A percentile compares a stretch with the other conserved stretches of the same genome.
phyloP scores from a whole-genome alignment of 1,284 basidiomycete genomes.

The Testicularia cyperi region DNA sequence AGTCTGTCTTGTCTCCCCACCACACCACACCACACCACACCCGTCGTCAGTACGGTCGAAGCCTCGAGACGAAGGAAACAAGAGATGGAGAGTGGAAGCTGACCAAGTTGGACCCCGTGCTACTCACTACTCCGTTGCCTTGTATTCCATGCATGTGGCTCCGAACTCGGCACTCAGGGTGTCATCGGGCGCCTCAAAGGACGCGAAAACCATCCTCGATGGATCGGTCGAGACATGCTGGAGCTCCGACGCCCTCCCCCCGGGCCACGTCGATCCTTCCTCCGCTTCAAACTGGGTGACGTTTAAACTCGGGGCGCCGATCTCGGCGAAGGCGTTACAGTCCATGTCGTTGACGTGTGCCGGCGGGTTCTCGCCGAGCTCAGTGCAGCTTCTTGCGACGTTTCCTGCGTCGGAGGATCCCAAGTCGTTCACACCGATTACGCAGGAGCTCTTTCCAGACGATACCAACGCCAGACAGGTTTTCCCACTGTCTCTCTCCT shows the following conservation, averaged over 20 bases:
- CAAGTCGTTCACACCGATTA: slow-evolving; percentile 6
- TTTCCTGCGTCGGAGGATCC: slow-evolving; percentile 7
- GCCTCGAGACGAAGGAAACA: too few relatives aligned
- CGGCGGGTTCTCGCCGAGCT: slow-evolving; percentile 25
- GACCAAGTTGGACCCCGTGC: too few relatives aligned
- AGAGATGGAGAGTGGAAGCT: too few relatives aligned
- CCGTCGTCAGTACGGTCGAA: too few relatives aligned
- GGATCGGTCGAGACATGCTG: slow-evolving; percentile 35
- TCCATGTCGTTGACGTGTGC: slow-evolving; percentile 27
- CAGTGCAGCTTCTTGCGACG: slow-evolving; percentile 4
- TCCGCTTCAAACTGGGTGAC: slow-evolving; percentile 5
- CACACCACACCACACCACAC: too few relatives aligned
- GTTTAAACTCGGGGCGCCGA: slow-evolving; percentile 10
- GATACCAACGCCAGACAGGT: slow-evolving; percentile 32
- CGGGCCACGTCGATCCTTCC: slow-evolving; percentile 15
- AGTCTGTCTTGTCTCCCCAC: background rate
- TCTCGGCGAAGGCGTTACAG: slow-evolving; percentile 3
- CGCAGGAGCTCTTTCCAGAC: slow-evolving; percentile 4
- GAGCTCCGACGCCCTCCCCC: slow-evolving; percentile 31
- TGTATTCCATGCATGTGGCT: too few relatives aligned
- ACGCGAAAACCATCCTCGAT: slow-evolving; percentile 30
- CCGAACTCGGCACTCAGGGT: too few relatives aligned
- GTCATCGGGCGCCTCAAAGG: slow-evolving; percentile 31
- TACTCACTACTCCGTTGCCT: too few relatives aligned
- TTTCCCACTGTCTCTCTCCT: slow-evolving; percentile 4